Evolutionary conservation across 2,329 filamentous ascomycete species (phyloP).

Genomic region (Amesomyces nigricolor): DNA sequence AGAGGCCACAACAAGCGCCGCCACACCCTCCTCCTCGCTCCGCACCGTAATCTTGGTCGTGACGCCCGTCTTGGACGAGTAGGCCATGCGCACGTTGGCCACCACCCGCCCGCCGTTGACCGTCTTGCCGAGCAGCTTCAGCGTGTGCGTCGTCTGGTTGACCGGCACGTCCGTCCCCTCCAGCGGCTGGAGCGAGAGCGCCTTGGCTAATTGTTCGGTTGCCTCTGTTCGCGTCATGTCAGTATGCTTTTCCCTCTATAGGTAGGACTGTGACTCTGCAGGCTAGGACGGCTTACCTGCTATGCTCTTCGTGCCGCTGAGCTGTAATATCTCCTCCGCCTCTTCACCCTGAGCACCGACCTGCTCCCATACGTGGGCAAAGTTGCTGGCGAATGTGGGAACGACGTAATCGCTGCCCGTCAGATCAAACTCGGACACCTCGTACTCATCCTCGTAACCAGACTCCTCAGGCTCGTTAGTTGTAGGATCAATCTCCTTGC

Average conservation of each 20-base stretch:
- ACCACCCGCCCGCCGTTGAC: slow-evolving; percentile 85
- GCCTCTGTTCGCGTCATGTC: slow-evolving; percentile 56
- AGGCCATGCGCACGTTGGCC: slow-evolving; percentile 86
- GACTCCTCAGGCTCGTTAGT: slow-evolving; percentile 87
- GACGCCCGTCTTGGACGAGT: slow-evolving; percentile 83
- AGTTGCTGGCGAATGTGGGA: slow-evolving; percentile 89
- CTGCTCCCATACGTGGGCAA: slow-evolving; percentile 93
- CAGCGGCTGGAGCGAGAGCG: slow-evolving; percentile 84
- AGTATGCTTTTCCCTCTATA: background rate
- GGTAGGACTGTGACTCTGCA: background rate
- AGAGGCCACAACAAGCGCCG: slow-evolving; percentile 74
- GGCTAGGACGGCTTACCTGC: slow-evolving; percentile 57
- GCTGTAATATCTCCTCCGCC: slow-evolving; percentile 82
- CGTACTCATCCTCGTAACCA: slow-evolving; percentile 97
- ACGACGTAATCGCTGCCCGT: slow-evolving; percentile 89
- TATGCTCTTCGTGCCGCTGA: slow-evolving; percentile 86
- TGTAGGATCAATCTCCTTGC: slow-evolving; percentile 93
- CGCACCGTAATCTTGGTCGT: slow-evolving; percentile 93
- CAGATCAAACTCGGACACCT: slow-evolving; percentile 89
- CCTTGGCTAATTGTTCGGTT: slow-evolving; percentile 81
- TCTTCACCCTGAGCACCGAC: slow-evolving; percentile 84
- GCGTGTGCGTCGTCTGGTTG: slow-evolving; percentile 82
- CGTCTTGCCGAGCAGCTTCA: slow-evolving; percentile 95
- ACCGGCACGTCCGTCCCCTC: slow-evolving; percentile 90
- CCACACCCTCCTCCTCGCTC: slow-evolving; percentile 88